A percentile compares a stretch with the other conserved stretches of the same genome.
Conservation (phyloP, 1,284 basidiomycete species). For the Pyrrhoderma lamaoense region DNA sequence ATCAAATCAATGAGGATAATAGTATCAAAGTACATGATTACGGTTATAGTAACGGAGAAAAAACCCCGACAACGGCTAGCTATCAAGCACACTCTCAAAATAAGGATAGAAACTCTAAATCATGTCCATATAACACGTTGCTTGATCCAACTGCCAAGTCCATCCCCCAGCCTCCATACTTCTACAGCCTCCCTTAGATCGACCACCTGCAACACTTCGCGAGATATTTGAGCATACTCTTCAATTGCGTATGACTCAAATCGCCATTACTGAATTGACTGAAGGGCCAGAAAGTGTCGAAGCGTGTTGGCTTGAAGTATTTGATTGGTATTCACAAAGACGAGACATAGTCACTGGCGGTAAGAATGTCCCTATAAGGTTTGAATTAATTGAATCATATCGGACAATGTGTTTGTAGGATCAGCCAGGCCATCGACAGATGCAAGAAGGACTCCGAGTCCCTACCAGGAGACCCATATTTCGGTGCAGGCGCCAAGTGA, state of each 20-base stretch:
- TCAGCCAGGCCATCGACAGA: conserved; percentile 15
- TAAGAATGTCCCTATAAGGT: background rate
- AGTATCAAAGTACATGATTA: conserved; percentile 14
- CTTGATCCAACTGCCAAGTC: conserved; percentile 30
- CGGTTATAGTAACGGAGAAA: conserved; percentile 4
- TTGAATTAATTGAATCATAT: background rate
- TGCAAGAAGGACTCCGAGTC: conserved; percentile 9
- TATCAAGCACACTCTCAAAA: conserved; percentile 7
- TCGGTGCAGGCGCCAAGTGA: conserved; percentile 2
- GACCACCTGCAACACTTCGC: conserved; percentile 43
- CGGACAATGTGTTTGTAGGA: background rate
- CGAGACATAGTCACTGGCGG: conserved; percentile 31
- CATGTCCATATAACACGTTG: conserved; percentile 22
- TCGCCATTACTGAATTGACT: conserved; percentile 75
- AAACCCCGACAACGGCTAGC: background rate
- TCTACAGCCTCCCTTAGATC: conserved; percentile 46
- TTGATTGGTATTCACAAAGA: conserved; percentile 73
- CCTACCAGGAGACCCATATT: conserved; percentile 1
- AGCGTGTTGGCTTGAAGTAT: conserved; percentile 78
- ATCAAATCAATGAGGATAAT: conserved; percentile 17
- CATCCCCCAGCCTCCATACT: conserved; percentile 44
- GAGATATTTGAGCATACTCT: conserved; percentile 75
- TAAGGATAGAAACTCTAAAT: conserved; percentile 3
- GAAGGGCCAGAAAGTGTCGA: conserved; percentile 85
- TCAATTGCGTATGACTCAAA: conserved; percentile 83